A percentile compares a stretch with the other conserved stretches of the same genome.
These are phyloP conservation scores for Neurospora sublineolata DNA, from an alignment of 495 filamentous ascomycete species.

Conservation along the genomic window DNA sequence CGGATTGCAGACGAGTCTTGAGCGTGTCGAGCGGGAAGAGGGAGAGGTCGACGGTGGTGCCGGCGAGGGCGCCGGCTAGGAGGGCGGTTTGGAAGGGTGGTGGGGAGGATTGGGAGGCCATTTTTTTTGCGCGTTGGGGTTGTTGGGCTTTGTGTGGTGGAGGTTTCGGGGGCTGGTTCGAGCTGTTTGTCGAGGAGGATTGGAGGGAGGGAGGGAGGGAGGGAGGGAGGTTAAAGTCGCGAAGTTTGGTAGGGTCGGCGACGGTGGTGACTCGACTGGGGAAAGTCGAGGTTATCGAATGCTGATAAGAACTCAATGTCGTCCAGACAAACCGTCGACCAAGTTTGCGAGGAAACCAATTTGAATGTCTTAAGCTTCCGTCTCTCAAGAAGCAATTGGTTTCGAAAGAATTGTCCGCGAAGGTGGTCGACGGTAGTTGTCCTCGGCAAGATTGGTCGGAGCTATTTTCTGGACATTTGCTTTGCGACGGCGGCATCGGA, in stretches of 20 bases:
- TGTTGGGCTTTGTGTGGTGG: neutral
- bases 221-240: neutral
- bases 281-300: neutral
- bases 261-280: neutral
- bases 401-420: neutral
- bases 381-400: neutral
- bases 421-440: neutral
- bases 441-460: neutral
- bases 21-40: constrained; percentile 88
- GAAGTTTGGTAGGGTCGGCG: neutral
- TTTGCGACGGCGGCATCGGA: neutral
- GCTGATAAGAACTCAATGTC: neutral
- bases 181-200: neutral
- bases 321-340: neutral
- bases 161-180: neutral
- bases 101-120: constrained; percentile 14
- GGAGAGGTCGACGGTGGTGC: constrained; percentile 80
- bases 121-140: neutral
- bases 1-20: constrained; percentile 87
- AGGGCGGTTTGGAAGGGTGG: constrained; percentile 41
- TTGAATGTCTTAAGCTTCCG: neutral
- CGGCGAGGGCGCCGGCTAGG: constrained; percentile 69
- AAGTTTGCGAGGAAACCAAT: neutral
- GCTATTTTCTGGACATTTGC: neutral
- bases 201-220: neutral